These are phyloP conservation scores for Marchantia polymorpha DNA, from an alignment of 225 moss, liverwort and hornwort genomes.

Conservation along the genomic window DNA sequence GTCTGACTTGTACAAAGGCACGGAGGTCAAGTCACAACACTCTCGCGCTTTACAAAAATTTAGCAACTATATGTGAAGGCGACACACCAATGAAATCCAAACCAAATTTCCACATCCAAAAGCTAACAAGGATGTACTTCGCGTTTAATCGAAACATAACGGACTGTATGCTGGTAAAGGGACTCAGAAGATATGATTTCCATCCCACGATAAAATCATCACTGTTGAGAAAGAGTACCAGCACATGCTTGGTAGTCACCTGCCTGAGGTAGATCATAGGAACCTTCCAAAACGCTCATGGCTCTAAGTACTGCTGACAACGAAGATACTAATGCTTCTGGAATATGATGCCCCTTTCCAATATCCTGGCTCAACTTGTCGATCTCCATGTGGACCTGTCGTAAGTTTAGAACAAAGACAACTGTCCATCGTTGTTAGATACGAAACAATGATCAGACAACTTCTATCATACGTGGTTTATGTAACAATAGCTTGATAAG, in stretches of 20 bases:
- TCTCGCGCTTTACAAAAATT: neutral
- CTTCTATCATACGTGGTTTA: neutral
- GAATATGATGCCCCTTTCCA: constrained; percentile 44
- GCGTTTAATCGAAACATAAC: neutral
- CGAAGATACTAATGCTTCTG: constrained; percentile 54
- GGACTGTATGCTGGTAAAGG: neutral
- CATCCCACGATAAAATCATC: neutral
- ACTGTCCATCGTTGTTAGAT: neutral
- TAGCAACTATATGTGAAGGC: neutral
- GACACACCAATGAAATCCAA: neutral
- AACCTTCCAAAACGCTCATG: constrained; percentile 66
- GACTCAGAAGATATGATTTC: neutral
- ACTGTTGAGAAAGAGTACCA: neutral
- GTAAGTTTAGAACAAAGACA: neutral
- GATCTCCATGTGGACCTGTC: constrained; percentile 82
- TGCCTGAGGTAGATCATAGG: constrained; percentile 91
- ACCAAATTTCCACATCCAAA: neutral
- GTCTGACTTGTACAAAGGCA: constrained; percentile 45
- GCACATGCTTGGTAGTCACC: constrained; percentile 56
- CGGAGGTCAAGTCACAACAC: neutral
- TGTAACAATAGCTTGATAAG: neutral
- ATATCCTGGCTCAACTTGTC: constrained; percentile 78
- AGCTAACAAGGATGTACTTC: neutral
- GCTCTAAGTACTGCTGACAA: constrained; percentile 59
- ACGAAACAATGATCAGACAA: neutral